These are phyloP conservation scores for Ascochyta rabiei DNA, from an alignment of 2,329 filamentous ascomycete species.

Conservation along the genomic window DNA sequence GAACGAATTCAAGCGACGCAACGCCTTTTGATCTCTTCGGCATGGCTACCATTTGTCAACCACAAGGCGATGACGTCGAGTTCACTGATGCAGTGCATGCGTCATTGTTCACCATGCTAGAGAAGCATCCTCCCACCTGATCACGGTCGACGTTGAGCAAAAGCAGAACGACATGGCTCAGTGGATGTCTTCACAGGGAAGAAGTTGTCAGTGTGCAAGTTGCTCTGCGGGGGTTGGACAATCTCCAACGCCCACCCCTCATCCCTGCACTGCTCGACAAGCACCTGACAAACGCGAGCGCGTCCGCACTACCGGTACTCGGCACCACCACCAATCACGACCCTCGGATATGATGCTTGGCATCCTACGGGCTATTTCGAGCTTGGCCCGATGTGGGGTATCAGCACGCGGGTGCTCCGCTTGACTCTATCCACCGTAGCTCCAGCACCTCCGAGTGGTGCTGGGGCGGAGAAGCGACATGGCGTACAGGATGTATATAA, in stretches of 20 bases:
- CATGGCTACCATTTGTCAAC: constrained; percentile 4
- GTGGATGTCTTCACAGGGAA: too few relatives aligned
- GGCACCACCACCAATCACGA: constrained; percentile 20
- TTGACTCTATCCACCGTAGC: not conserved
- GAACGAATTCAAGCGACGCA: too few relatives aligned
- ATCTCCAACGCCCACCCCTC: not conserved
- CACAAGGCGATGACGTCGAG: constrained; percentile 3
- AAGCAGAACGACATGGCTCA: too few relatives aligned
- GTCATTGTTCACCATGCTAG: not conserved
- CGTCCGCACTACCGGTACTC: not conserved
- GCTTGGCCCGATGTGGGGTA: constrained; percentile 36
- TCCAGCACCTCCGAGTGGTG: constrained; percentile 23
- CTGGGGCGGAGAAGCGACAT: constrained; percentile 14
- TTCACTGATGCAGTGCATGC: not conserved
- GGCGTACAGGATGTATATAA: constrained; percentile 6
- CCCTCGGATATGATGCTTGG: constrained; percentile 1
- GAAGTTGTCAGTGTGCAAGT: not conserved
- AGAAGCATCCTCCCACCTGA: not conserved
- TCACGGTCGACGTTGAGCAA: too few relatives aligned
- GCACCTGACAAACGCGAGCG: constrained; percentile 19
- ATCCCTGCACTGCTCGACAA: constrained; percentile 20
- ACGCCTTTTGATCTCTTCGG: not conserved
- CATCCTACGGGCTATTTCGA: constrained; percentile 14
- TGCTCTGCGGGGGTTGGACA: not conserved
- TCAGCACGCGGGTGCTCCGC: not conserved